A percentile compares a stretch with the other conserved stretches of the same genome.
These are phyloP conservation scores for Flueggea neowawraea DNA, from an alignment of 441 rosid species.

Conservation along the genomic window DNA sequence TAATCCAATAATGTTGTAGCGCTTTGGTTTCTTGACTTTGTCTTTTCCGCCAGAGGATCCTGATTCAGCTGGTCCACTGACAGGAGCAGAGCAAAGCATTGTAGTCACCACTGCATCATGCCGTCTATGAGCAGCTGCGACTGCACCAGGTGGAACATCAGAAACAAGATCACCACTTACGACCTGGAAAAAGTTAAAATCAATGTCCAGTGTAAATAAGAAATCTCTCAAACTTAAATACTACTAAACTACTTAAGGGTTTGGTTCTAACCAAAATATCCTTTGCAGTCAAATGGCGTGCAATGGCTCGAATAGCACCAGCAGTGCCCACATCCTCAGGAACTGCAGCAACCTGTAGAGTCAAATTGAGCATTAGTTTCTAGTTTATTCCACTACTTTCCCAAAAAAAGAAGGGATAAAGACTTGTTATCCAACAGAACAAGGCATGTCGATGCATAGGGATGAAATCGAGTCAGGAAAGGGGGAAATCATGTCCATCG, in stretches of 20 bases:
- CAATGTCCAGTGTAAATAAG: neutral
- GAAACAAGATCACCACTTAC: constrained; percentile 98
- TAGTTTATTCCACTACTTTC: neutral
- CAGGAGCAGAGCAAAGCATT: constrained; percentile 86
- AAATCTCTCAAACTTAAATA: constrained; percentile 14
- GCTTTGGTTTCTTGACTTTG: constrained; percentile 78
- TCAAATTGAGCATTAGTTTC: constrained; percentile 7
- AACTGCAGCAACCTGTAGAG: constrained; percentile 81
- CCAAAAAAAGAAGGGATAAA: neutral
- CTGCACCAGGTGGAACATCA: constrained; percentile 92
- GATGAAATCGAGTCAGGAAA: no score
- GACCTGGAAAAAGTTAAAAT: constrained; percentile 48
- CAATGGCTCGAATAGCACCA: constrained; percentile 93
- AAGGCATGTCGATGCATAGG: no score
- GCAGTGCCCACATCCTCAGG: constrained; percentile 94
- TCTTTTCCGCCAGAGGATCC: constrained; percentile 79
- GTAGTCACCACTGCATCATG: constrained; percentile 87
- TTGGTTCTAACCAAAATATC: constrained; percentile 77
- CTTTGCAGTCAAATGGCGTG: constrained; percentile 80
- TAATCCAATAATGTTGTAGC: constrained; percentile 74
- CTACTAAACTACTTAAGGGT: constrained; percentile 9
- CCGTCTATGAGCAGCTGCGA: constrained; percentile 89
- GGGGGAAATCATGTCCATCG: no score
- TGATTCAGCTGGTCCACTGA: constrained; percentile 72
- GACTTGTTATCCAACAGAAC: no score